Evolutionary conservation across 139 green algal species (phyloP).

Genomic region (Chlamydomonas schloesseri): DNA sequence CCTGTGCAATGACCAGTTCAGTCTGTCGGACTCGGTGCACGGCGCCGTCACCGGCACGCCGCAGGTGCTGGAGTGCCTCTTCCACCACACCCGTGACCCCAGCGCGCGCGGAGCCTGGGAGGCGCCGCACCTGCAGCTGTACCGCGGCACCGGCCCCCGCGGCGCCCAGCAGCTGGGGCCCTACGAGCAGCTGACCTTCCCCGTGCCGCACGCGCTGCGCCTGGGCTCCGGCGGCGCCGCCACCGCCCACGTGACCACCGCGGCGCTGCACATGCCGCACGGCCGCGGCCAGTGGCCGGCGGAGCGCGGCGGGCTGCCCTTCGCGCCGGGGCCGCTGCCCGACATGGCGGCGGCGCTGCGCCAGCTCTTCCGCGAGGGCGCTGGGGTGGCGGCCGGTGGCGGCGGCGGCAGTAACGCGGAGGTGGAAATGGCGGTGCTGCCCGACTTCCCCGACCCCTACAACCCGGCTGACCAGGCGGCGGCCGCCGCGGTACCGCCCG

Average conservation of each 20-base stretch:
- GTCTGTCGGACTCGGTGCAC: slow-evolving; percentile 16
- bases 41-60: slow-evolving; percentile 11
- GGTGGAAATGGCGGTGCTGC: too few species aligned
- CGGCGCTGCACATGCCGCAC: slow-evolving; percentile 22
- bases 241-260: background rate
- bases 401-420: too few species aligned
- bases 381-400: too few species aligned
- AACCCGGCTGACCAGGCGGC: background rate
- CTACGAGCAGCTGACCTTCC: background rate
- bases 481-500: slow-evolving; percentile 6
- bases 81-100: background rate
- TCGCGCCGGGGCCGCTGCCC: slow-evolving; percentile 27
- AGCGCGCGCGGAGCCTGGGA: background rate
- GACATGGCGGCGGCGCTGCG: background rate
- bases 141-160: background rate
- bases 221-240: background rate
- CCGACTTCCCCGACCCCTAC: slow-evolving; percentile 27
- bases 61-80: slow-evolving; percentile 39
- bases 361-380: slow-evolving; percentile 5
- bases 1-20: slow-evolving; percentile 40
- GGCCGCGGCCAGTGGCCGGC: background rate
- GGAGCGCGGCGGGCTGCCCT: slow-evolving; percentile 22
- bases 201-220: slow-evolving; percentile 1
- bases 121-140: background rate
- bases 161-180: background rate